phyloP scores from a whole-genome alignment of 2,329 filamentous ascomycete genomes.

The Fusarium siculi region DNA sequence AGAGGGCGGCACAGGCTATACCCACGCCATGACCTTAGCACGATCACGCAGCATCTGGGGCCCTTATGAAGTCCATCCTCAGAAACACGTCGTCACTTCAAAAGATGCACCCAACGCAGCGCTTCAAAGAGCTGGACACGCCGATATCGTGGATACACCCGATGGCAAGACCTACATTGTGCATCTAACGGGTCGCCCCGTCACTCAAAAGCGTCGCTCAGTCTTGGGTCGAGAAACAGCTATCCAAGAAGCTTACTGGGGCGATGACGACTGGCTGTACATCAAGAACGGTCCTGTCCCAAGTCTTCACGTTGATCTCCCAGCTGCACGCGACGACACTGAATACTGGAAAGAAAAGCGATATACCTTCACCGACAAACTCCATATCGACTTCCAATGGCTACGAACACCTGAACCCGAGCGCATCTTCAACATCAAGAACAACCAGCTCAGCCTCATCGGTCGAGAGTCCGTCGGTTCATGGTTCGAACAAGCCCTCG shows the following conservation, averaged over 20 bases:
- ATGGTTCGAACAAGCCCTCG: constrained; percentile 68
- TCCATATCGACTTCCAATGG: constrained; percentile 68
- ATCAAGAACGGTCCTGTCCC: constrained; percentile 68
- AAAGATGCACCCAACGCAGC: constrained; percentile 61
- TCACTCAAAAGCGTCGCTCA: constrained; percentile 61
- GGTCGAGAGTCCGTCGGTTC: constrained; percentile 66
- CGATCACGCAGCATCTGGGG: constrained; percentile 65
- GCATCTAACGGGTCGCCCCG: constrained; percentile 63
- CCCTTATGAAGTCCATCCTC: constrained; percentile 69
- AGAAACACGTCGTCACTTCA: constrained; percentile 66
- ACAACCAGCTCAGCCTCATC: constrained; percentile 56
- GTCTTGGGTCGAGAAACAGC: constrained; percentile 66
- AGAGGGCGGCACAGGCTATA: constrained; percentile 69
- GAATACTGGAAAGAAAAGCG: constrained; percentile 61
- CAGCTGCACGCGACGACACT: constrained; percentile 57
- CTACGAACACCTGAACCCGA: constrained; percentile 65
- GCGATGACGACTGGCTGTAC: constrained; percentile 70
- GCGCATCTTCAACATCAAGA: constrained; percentile 58
- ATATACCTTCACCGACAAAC: constrained; percentile 58
- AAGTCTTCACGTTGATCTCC: constrained; percentile 63
- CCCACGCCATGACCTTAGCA: constrained; percentile 70
- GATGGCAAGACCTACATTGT: constrained; percentile 65
- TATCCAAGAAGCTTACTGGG: constrained; percentile 70
- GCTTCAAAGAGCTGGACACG: constrained; percentile 64
- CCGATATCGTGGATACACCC: constrained; percentile 64